phyloP scores from a whole-genome alignment of 139 green algal species.

The Chlamydomonas sp. region DNA sequence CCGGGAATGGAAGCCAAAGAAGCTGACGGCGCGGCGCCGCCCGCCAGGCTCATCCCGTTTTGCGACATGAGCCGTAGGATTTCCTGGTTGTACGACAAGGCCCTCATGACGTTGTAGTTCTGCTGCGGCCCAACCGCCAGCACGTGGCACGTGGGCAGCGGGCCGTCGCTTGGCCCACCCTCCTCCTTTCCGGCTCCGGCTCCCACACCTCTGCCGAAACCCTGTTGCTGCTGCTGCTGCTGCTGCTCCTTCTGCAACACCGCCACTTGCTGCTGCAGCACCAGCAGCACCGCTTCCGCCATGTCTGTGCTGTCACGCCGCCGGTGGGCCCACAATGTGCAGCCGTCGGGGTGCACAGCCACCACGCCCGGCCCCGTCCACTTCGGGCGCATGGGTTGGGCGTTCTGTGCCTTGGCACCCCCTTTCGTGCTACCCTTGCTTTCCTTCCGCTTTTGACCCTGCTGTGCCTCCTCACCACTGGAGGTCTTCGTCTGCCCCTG shows the following conservation, averaged over 20 bases:
- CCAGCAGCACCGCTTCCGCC: neutral
- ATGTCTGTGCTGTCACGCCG: neutral
- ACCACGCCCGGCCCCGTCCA: neutral
- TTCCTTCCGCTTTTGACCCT: no score
- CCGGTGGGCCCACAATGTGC: neutral
- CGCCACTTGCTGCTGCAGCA: neutral
- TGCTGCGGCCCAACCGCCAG: neutral
- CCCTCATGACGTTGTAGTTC: constrained; percentile 3
- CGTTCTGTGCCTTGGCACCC: no score
- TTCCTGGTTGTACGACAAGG: constrained; percentile 24
- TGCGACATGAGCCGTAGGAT: neutral
- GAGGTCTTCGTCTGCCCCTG: no score
- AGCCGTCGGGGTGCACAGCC: constrained; percentile 9
- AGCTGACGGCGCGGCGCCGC: neutral
- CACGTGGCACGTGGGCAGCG: neutral
- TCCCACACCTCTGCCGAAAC: no score
- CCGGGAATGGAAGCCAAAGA: no score
- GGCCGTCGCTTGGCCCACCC: neutral
- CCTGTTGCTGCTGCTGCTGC: neutral
- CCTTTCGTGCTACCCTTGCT: no score
- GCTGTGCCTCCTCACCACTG: no score
- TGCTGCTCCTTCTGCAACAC: neutral
- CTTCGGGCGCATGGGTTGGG: no score
- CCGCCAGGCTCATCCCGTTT: neutral
- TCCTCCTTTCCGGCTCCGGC: neutral